Percentiles rank a stretch among this genome's conserved stretches.
phyloP scores from a whole-genome alignment of 2,329 filamentous ascomycete species.

The Xylariaceae sp. region DNA sequence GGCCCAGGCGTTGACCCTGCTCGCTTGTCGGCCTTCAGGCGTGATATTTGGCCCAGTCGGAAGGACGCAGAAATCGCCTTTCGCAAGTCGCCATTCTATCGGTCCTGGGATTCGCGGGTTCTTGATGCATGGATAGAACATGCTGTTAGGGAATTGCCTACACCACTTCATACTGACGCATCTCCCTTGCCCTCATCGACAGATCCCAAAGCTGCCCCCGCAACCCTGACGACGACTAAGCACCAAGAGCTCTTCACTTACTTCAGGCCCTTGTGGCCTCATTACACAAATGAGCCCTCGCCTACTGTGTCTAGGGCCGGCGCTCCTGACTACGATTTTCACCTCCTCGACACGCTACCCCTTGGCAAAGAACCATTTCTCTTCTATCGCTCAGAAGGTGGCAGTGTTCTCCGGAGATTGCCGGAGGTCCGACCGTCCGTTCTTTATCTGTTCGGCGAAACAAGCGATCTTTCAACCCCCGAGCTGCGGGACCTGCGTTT shows the following conservation, averaged over 20 bases:
- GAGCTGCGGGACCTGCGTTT: constrained; percentile 56
- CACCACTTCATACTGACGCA: constrained; percentile 47
- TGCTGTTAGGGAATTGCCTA: constrained; percentile 73
- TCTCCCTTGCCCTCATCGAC: constrained; percentile 25
- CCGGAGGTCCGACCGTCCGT: constrained; percentile 59
- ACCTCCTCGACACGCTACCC: constrained; percentile 32
- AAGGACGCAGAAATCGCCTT: constrained; percentile 65
- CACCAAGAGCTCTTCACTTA: constrained; percentile 86
- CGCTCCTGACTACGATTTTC: constrained; percentile 44
- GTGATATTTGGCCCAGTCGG: constrained; percentile 79
- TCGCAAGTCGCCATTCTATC: constrained; percentile 69
- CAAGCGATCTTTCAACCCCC: constrained; percentile 52
- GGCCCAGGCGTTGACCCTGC: constrained; percentile 40
- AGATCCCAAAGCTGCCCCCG: constrained; percentile 39
- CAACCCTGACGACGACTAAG: constrained; percentile 76
- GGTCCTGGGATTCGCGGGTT: constrained; percentile 75
- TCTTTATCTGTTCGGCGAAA: constrained; percentile 65
- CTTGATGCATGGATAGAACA: constrained; percentile 68
- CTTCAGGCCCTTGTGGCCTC: constrained; percentile 56
- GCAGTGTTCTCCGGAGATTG: constrained; percentile 53
- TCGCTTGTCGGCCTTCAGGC: constrained; percentile 63
- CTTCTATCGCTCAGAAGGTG: constrained; percentile 66
- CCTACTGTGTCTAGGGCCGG: constrained; percentile 26
- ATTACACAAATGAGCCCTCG: constrained; percentile 37
- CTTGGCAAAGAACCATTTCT: constrained; percentile 38